These are phyloP conservation scores for Ophiostoma pallidulum DNA, from an alignment of 2,329 filamentous ascomycete genomes.

Conservation along the genomic window DNA sequence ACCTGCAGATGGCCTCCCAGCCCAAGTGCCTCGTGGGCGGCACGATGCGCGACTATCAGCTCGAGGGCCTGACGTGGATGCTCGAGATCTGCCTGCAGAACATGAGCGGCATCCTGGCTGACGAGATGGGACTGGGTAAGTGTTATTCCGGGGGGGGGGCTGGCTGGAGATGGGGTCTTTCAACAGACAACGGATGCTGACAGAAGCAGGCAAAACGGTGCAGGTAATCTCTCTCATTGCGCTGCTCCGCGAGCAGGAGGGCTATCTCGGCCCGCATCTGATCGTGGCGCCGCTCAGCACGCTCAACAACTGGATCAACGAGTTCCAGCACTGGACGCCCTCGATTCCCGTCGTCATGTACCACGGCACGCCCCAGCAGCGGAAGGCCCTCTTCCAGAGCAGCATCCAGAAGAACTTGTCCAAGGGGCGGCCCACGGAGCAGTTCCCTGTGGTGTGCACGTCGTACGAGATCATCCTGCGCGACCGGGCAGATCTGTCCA, in stretches of 20 bases:
- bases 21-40: slow-evolving; percentile 78
- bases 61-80: slow-evolving; percentile 94
- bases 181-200: background rate
- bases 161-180: too few species aligned
- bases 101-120: slow-evolving; percentile 81
- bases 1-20: slow-evolving; percentile 73
- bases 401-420: slow-evolving; percentile 61
- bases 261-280: slow-evolving; percentile 75
- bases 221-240: slow-evolving; percentile 85
- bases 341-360: slow-evolving; percentile 83
- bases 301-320: slow-evolving; percentile 89
- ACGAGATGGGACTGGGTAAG: slow-evolving; percentile 89
- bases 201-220: slow-evolving; percentile 75
- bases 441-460: slow-evolving; percentile 88
- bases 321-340: slow-evolving; percentile 86
- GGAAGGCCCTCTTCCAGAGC: slow-evolving; percentile 66
- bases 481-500: slow-evolving; percentile 70
- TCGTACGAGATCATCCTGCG: slow-evolving; percentile 95
- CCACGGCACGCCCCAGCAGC: slow-evolving; percentile 70
- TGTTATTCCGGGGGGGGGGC: too few species aligned
- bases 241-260: slow-evolving; percentile 75
- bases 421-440: slow-evolving; percentile 44
- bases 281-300: slow-evolving; percentile 88
- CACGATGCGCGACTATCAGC: slow-evolving; percentile 86
- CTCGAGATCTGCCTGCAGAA: slow-evolving; percentile 73